Evolutionary conservation across 2,329 filamentous ascomycete genomes (phyloP).

Genomic region (Colletotrichum sp.): DNA sequence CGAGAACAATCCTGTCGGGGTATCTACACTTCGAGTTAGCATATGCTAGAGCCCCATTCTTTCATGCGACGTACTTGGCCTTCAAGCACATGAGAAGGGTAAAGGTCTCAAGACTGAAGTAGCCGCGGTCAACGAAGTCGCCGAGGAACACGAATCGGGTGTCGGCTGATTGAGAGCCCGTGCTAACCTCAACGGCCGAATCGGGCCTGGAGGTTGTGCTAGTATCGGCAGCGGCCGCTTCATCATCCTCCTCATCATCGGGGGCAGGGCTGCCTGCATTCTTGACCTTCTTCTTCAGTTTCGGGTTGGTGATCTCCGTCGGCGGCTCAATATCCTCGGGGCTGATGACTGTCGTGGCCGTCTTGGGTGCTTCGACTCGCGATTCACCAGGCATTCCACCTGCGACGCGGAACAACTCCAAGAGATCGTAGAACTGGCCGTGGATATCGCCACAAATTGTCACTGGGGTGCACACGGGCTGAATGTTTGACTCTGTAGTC

Average conservation of each 20-base stretch:
- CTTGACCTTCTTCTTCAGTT: conserved; percentile 84
- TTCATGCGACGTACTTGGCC: conserved; percentile 54
- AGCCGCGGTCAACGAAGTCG: conserved; percentile 96
- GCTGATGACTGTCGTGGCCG: conserved; percentile 76
- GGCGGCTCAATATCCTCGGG: conserved; percentile 94
- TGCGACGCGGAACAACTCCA: conserved; percentile 95
- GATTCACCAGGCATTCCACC: conserved; percentile 94
- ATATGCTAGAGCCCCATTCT: background rate
- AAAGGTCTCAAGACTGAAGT: conserved; percentile 98
- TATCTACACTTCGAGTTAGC: conserved; percentile 64
- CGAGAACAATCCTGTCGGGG: conserved; percentile 91
- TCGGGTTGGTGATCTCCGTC: conserved; percentile 85
- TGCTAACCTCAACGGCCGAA: conserved; percentile 37
- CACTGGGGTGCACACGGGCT: conserved; percentile 95
- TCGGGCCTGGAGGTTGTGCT: conserved; percentile 35
- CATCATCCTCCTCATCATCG: conserved; percentile 54
- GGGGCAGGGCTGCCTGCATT: conserved; percentile 58
- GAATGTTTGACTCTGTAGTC: conserved; percentile 88
- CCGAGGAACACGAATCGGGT: conserved; percentile 70
- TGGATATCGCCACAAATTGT: conserved; percentile 98
- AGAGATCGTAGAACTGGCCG: conserved; percentile 96
- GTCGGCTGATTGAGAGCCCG: conserved; percentile 52
- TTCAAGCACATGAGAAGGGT: conserved; percentile 97
- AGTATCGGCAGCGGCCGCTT: conserved; percentile 47
- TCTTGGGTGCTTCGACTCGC: conserved; percentile 70